phyloP scores from a whole-genome alignment of 768 basidiomycete species.

The Hygrocybe coccinea region DNA sequence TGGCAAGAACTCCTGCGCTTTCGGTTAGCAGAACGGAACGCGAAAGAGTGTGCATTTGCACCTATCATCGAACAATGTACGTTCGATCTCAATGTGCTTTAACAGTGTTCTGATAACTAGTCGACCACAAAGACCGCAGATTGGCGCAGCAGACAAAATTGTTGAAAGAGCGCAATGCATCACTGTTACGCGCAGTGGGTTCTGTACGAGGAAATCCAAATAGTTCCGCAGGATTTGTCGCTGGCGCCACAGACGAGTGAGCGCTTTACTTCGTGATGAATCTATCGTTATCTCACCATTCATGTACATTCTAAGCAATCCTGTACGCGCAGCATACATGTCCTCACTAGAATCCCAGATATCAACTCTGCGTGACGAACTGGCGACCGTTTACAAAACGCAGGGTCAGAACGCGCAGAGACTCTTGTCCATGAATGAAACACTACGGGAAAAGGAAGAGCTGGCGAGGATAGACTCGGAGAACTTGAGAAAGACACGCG shows the following conservation, averaged over 20 bases:
- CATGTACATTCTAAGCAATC: constrained; percentile 48
- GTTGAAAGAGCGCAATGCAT: constrained; percentile 87
- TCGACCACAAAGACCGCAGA: constrained; percentile 61
- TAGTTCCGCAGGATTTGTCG: constrained; percentile 56
- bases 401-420: constrained; percentile 95
- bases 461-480: constrained; percentile 76
- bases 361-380: constrained; percentile 83
- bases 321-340: constrained; percentile 83
- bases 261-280: constrained; percentile 20
- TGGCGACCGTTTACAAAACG: constrained; percentile 92
- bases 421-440: constrained; percentile 90
- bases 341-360: constrained; percentile 91
- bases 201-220: constrained; percentile 61
- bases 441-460: constrained; percentile 90
- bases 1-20: constrained; percentile 82
- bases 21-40: constrained; percentile 79
- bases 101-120: constrained; percentile 10
- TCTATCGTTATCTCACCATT: constrained; percentile 8
- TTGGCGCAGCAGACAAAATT: constrained; percentile 89
- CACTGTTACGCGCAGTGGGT: constrained; percentile 78
- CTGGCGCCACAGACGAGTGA: constrained; percentile 68
- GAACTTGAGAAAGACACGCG: constrained; percentile 66
- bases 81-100: constrained; percentile 27
- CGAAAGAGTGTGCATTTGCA: constrained; percentile 72
- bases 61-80: constrained; percentile 90